phyloP scores from a whole-genome alignment of 2,329 filamentous ascomycete genomes.

The Blastomyces gilchristii region DNA sequence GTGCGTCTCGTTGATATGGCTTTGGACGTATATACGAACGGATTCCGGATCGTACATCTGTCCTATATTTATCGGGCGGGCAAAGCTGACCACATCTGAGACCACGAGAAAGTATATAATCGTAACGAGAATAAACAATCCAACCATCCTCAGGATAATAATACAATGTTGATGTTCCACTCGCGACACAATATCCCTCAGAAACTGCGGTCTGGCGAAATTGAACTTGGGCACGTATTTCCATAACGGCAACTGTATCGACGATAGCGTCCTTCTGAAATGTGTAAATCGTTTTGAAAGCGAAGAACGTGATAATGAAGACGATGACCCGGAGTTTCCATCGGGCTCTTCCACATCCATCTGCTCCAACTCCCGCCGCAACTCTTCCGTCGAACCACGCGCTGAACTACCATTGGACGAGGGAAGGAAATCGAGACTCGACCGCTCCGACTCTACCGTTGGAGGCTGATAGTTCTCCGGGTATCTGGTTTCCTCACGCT shows the following conservation, averaged over 20 bases:
- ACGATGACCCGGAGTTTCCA: conserved; percentile 20
- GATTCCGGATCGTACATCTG: conserved; percentile 76
- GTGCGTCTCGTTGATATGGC: conserved; percentile 56
- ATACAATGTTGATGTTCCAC: conserved; percentile 48
- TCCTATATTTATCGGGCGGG: conserved; percentile 52
- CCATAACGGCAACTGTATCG: conserved; percentile 43
- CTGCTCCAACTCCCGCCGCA: conserved; percentile 77
- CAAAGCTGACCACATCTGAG: conserved; percentile 66
- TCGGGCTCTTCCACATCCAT: conserved; percentile 69
- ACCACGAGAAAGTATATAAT: conserved; percentile 79
- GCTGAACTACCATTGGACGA: conserved; percentile 46
- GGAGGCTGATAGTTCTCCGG: conserved; percentile 56
- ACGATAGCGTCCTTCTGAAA: conserved; percentile 48
- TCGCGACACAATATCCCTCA: conserved; percentile 25
- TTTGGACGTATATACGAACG: conserved; percentile 64
- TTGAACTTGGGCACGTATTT: conserved; percentile 35
- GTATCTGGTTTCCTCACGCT: conserved; percentile 28
- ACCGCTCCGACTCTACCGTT: conserved; percentile 70
- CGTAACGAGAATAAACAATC: conserved; percentile 61
- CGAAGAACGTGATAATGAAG: conserved; percentile 24
- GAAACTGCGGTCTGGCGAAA: conserved; percentile 29
- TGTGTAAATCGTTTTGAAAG: conserved; percentile 48
- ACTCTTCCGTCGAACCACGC: conserved; percentile 48
- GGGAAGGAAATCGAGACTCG: conserved; percentile 46
- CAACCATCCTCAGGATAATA: conserved; percentile 62